Conservation (phyloP, 1,139 yeast genomes). For the Kurtzmaniella quercitrusa region DNA sequence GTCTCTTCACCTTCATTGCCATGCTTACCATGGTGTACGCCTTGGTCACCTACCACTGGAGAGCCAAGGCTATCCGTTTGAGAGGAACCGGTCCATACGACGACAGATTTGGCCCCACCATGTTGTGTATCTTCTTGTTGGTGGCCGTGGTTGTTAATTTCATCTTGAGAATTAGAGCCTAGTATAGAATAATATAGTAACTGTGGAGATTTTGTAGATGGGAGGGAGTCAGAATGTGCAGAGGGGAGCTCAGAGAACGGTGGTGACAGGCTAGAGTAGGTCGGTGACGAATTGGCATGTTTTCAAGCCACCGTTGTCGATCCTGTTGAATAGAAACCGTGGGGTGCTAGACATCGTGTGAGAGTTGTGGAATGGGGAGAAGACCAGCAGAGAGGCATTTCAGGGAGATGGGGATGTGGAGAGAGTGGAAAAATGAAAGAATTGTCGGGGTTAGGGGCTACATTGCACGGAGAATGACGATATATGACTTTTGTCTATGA, state of each 20-base stretch:
- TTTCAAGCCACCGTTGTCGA: too few species aligned
- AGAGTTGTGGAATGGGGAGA: too few species aligned
- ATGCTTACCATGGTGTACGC: slow-evolving; percentile 98
- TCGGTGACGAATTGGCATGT: too few species aligned
- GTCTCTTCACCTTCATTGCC: slow-evolving; percentile 87
- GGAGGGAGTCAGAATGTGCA: background rate
- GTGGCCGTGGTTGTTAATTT: slow-evolving; percentile 93
- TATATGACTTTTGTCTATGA: too few species aligned
- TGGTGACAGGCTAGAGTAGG: too few species aligned
- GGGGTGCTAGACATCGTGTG: background rate
- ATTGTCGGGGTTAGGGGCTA: too few species aligned
- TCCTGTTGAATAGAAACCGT: too few species aligned
- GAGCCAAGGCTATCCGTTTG: slow-evolving; percentile 96
- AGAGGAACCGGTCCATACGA: slow-evolving; percentile 98
- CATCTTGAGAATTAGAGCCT: slow-evolving; percentile 69
- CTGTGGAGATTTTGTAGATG: background rate
- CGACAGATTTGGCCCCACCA: slow-evolving; percentile 98
- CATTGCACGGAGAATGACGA: too few species aligned
- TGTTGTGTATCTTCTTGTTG: slow-evolving; percentile 88
- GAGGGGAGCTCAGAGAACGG: too few species aligned
- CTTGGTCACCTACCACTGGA: slow-evolving; percentile 94
- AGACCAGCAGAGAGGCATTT: too few species aligned
- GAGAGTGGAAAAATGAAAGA: too few species aligned
- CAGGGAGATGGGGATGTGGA: too few species aligned
- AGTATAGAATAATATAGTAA: slow-evolving; percentile 3